Evolutionary conservation across 345 rosid species (phyloP).

Genomic region (Brassica cretica): DNA sequence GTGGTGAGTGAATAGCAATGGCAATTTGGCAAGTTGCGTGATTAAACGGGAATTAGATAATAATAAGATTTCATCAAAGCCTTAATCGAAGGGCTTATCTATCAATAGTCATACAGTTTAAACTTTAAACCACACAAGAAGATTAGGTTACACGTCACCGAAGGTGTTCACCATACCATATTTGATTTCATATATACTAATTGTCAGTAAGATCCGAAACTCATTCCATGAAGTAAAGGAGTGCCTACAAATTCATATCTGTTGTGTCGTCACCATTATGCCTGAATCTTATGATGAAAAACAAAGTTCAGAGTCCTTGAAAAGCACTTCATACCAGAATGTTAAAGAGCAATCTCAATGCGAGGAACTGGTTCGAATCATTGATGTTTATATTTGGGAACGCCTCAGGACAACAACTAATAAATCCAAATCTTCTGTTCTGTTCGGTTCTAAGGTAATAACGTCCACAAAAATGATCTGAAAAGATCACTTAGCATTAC

Average conservation of each 20-base stretch:
- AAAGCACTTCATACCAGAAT: too few relatives aligned
- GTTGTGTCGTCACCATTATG: background rate
- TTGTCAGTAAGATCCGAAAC: slow-evolving; percentile 13
- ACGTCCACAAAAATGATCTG: too few relatives aligned
- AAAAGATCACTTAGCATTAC: too few relatives aligned
- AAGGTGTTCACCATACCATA: slow-evolving; percentile 28
- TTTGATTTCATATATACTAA: slow-evolving; percentile 18
- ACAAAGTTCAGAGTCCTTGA: background rate
- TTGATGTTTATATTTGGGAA: too few relatives aligned
- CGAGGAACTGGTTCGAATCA: too few relatives aligned
- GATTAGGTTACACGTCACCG: slow-evolving; percentile 32
- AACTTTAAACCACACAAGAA: slow-evolving; percentile 19
- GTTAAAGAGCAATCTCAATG: too few relatives aligned
- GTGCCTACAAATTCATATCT: background rate
- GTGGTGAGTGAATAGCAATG: background rate
- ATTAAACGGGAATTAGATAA: background rate
- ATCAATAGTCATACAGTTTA: slow-evolving; percentile 18
- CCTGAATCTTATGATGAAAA: background rate
- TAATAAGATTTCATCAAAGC: background rate
- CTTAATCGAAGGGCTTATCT: slow-evolving; percentile 13
- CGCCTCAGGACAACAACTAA: too few relatives aligned
- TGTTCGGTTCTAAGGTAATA: too few relatives aligned
- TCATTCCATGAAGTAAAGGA: slow-evolving; percentile 16
- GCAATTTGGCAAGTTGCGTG: slow-evolving; percentile 2
- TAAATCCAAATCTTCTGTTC: too few relatives aligned